phyloP scores from a whole-genome alignment of 2,329 filamentous ascomycete genomes.

The Periglandula ipomoeae region DNA sequence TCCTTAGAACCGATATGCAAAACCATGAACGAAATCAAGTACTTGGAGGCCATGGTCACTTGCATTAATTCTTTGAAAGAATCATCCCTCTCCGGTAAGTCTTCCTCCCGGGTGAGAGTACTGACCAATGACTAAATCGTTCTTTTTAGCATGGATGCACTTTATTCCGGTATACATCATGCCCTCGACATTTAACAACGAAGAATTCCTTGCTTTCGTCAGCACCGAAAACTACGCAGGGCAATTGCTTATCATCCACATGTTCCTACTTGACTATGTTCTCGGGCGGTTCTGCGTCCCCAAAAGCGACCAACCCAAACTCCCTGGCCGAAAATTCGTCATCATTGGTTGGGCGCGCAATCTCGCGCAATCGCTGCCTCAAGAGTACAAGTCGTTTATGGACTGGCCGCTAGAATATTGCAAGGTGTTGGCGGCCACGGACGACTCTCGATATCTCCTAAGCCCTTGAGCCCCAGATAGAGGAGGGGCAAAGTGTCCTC shows the following conservation, averaged over 20 bases:
- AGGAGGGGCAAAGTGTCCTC: background rate
- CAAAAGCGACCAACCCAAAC: constrained; percentile 13
- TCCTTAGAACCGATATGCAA: constrained; percentile 13
- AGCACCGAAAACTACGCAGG: constrained; percentile 20
- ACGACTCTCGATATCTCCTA: constrained; percentile 17
- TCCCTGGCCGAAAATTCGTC: constrained; percentile 16
- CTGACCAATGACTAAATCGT: no score
- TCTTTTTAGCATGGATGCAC: background rate
- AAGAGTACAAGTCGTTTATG: constrained; percentile 8
- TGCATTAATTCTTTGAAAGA: constrained; percentile 9
- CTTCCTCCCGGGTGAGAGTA: background rate
- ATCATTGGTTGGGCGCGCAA: constrained; percentile 17
- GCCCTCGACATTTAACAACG: constrained; percentile 11
- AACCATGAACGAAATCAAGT: constrained; percentile 12
- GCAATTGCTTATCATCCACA: constrained; percentile 28
- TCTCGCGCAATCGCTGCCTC: constrained; percentile 6
- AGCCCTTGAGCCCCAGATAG: constrained; percentile 13
- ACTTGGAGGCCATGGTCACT: constrained; percentile 12
- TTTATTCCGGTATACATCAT: background rate
- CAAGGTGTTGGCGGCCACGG: constrained; percentile 2
- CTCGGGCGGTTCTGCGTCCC: constrained; percentile 16
- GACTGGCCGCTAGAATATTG: constrained; percentile 16
- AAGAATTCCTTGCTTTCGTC: constrained; percentile 23
- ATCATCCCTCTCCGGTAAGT: constrained; percentile 14
- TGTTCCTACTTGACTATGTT: constrained; percentile 24